A percentile compares a stretch with the other conserved stretches of the same genome.
These are phyloP conservation scores for Galeopsis tetrahit DNA, from an alignment of 257 asterid species.

Conservation along the genomic window DNA sequence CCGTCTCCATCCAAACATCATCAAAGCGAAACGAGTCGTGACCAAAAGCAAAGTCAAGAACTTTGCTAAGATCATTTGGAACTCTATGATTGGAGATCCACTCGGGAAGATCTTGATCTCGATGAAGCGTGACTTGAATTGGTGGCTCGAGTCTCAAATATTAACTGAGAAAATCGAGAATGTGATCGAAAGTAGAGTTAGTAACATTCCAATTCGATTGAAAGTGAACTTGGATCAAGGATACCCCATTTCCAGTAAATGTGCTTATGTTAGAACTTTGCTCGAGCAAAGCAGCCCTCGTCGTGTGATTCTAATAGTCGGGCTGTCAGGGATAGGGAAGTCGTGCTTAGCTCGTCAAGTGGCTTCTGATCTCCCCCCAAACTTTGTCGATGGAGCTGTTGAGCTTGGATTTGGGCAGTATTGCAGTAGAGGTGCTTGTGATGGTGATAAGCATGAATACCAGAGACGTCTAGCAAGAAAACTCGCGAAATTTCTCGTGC, in stretches of 20 bases:
- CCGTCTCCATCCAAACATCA: constrained; percentile 39
- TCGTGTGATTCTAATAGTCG: constrained; percentile 40
- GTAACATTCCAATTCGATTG: constrained; percentile 32
- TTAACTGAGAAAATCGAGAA: constrained; percentile 34
- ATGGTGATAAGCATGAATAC: constrained; percentile 38
- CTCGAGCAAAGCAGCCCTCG: constrained; percentile 31
- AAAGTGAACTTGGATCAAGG: constrained; percentile 37
- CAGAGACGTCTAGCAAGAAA: constrained; percentile 45
- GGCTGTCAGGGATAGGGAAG: constrained; percentile 45
- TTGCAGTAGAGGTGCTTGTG: constrained; percentile 41
- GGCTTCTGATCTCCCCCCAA: constrained; percentile 43
- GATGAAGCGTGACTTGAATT: constrained; percentile 37
- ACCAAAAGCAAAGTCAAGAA: constrained; percentile 41
- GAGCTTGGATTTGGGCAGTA: constrained; percentile 47
- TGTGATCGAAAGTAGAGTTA: constrained; percentile 37
- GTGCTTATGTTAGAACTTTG: constrained; percentile 29
- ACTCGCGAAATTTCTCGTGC: constrained; percentile 42
- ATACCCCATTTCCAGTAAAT: constrained; percentile 40
- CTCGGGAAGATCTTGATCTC: constrained; percentile 37
- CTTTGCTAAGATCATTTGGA: constrained; percentile 37
- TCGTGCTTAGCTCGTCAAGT: constrained; percentile 49
- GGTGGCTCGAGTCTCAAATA: constrained; percentile 45
- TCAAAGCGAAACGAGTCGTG: constrained; percentile 38
- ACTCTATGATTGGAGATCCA: constrained; percentile 46
- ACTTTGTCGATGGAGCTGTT: constrained; percentile 42